Base-by-base conservation (phyloP, 2,329 filamentous ascomycete species). In the Colletotrichum navitas region DNA sequence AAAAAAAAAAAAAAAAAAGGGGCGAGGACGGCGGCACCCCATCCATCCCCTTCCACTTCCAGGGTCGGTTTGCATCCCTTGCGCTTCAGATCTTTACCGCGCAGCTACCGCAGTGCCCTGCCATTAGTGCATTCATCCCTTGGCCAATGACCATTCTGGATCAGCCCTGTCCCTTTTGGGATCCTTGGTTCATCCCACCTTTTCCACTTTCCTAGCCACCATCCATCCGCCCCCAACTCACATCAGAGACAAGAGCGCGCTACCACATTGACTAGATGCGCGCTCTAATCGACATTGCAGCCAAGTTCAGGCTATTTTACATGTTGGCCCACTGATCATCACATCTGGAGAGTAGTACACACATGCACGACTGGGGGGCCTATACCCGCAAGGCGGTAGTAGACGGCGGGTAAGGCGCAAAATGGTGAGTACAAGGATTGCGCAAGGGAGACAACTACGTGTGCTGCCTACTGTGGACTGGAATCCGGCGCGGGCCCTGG, bases 1-100 rank as follows among this genome's bases (percentile, higher is more conserved):
- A n/a, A n/a, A n/a, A n/a, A n/a, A n/a, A n/a, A n/a, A n/a, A n/a
- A n/a, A n/a, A n/a, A 51, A 32, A 5, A 34, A 55, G n/a, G n/a
- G 51, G 16, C 26, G n/a, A n/a, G 11, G 52, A n/a, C 29, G 52
- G 18, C 29, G 52, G 18, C 18, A 55, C 11, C n/a, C 14, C 10
- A 55, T 5, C n/a, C 41, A n/a, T 45, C 29, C 11, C 51, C 24
- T 34, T n/a, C 52, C 51, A 24, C 36, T 61, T 41, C 16, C 32
- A 64, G 59, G 66, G 24, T 69, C 65, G 26, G 45, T 69, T 68
- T 72, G 65, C 59, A 54, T 54, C 65, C 65, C 69, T 68, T 68
- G 66, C 62, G 70, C 67, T 71, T 72, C 70, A 72, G 41, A 72
- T 70, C 62, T 71, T 71, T 72, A 43, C 54, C 70, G 66, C 70